Evolutionary conservation across 306 rosid genomes (phyloP).

Genomic region (Styphnolobium japonicum): DNA sequence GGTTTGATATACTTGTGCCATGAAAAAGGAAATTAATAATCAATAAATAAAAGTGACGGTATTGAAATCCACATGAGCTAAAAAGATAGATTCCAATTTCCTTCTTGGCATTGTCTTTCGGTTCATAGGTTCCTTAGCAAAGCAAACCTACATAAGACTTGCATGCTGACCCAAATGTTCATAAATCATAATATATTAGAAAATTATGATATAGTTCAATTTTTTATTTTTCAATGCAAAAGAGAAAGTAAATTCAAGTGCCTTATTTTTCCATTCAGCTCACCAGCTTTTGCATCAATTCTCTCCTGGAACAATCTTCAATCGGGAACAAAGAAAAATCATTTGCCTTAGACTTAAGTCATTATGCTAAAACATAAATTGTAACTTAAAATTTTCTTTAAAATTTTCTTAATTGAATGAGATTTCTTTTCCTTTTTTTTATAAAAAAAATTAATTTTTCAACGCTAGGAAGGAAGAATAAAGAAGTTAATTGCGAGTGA

Average conservation of each 20-base stretch:
- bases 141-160: constrained; percentile 47
- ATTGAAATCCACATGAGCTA: constrained; percentile 36
- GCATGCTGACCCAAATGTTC: constrained; percentile 25
- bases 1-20: too few species aligned
- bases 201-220: not conserved
- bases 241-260: constrained; percentile 3
- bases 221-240: not conserved
- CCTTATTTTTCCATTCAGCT: not conserved
- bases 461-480: constrained; percentile 48
- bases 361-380: too few species aligned
- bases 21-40: too few species aligned
- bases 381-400: too few species aligned
- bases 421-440: not conserved
- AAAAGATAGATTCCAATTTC: constrained; percentile 57
- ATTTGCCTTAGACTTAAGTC: too few species aligned
- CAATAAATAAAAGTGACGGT: too few species aligned
- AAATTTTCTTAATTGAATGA: constrained; percentile 11
- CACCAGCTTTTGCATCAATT: not conserved
- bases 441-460: constrained; percentile 20
- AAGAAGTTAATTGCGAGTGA: constrained; percentile 67
- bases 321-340: not conserved
- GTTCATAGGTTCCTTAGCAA: constrained; percentile 52
- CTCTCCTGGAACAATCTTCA: not conserved
- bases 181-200: not conserved
- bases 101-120: constrained; percentile 48